Conservation (phyloP, 2,329 filamentous ascomycete species). For the Claviceps monticola region DNA sequence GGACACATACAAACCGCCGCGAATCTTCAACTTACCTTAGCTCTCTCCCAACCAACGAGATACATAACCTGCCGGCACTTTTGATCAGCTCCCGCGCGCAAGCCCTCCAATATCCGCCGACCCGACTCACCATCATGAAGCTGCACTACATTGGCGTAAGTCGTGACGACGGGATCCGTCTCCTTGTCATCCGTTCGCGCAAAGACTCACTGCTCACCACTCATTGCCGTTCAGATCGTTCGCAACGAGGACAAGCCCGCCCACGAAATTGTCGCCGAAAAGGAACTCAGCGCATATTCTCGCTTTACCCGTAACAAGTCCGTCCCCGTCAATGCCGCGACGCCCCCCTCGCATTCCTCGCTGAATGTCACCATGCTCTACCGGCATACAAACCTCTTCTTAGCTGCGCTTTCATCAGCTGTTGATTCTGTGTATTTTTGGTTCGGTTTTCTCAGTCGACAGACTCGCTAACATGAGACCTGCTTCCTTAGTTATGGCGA, state of each 20-base stretch:
- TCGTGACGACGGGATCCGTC: slow-evolving; percentile 16
- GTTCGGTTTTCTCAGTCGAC: not conserved
- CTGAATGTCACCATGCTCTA: not conserved
- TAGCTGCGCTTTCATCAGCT: not conserved
- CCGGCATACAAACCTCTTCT: not conserved
- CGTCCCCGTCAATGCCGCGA: slow-evolving; percentile 12
- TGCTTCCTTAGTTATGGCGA: slow-evolving; percentile 29
- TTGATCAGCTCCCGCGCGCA: not conserved
- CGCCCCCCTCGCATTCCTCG: not conserved
- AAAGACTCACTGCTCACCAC: not conserved
- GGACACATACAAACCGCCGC: not conserved
- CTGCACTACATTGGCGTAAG: slow-evolving; percentile 73
- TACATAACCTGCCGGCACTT: not conserved
- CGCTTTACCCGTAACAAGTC: slow-evolving; percentile 66
- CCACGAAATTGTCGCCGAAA: slow-evolving; percentile 62
- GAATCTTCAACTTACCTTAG: not conserved
- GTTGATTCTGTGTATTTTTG: not conserved
- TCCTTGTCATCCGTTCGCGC: slow-evolving; percentile 6
- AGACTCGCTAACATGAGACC: slow-evolving; percentile 5
- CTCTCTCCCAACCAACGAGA: not conserved
- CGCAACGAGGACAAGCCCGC: slow-evolving; percentile 67
- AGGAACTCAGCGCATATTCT: slow-evolving; percentile 65
- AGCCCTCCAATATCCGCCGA: not conserved
- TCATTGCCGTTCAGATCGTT: slow-evolving; percentile 48
- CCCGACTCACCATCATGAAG: slow-evolving; percentile 49